Evolutionary conservation across 78 protist genomes (phyloP).

Genomic region (Planoprotostelium fungivorum): DNA sequence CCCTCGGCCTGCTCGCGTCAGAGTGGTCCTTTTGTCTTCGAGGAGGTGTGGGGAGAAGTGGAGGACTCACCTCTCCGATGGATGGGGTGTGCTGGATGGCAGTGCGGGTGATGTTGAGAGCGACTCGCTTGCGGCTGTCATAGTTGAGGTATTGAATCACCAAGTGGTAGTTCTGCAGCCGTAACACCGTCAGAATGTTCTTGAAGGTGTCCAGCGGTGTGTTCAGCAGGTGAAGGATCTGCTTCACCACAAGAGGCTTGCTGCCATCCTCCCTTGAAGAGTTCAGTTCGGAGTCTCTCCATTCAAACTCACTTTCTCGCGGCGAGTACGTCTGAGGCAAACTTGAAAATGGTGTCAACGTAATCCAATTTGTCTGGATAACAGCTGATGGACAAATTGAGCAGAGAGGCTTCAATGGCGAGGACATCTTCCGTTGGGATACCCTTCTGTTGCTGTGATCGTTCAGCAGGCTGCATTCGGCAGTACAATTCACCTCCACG

Average conservation of each 20-base stretch:
- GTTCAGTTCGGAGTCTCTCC: not conserved
- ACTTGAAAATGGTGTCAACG: constrained; percentile 59
- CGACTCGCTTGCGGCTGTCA: constrained; percentile 43
- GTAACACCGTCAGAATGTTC: constrained; percentile 49
- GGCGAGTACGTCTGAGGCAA: constrained; percentile 13
- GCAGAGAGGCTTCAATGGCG: constrained; percentile 65
- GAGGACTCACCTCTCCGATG: constrained; percentile 16
- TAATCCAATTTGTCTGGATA: constrained; percentile 75
- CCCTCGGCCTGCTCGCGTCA: constrained; percentile 51
- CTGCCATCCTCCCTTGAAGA: constrained; percentile 33
- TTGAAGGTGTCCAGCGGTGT: constrained; percentile 61
- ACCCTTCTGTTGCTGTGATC: constrained; percentile 36
- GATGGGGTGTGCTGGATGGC: constrained; percentile 17
- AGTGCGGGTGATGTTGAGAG: constrained; percentile 18
- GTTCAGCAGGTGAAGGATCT: constrained; percentile 36
- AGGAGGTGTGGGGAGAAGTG: not conserved
- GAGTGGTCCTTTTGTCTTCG: no score
- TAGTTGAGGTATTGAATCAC: constrained; percentile 33
- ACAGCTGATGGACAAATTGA: constrained; percentile 70
- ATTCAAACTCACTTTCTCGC: constrained; percentile 3
- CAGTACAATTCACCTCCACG: constrained; percentile 10
- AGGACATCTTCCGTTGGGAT: constrained; percentile 63
- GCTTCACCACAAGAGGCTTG: constrained; percentile 39
- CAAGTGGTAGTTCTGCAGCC: constrained; percentile 51
- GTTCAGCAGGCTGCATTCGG: not conserved